Base-by-base conservation (phyloP, 805 yeast species). In the Candida yuanshanica region DNA sequence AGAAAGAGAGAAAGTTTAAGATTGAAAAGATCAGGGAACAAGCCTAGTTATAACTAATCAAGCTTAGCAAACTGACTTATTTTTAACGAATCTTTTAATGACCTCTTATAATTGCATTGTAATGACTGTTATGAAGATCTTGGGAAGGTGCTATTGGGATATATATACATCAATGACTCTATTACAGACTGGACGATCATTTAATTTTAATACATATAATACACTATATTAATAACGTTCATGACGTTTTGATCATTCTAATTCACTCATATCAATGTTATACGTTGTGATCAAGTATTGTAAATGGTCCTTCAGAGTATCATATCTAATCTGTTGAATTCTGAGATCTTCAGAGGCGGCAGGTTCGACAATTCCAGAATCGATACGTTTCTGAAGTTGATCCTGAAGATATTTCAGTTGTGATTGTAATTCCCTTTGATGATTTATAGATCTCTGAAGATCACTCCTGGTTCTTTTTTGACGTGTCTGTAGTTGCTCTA, bases 1-100 rank as follows among this genome's bases (percentile, higher is more conserved):
- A 62, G 79, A 45, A 75, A 75, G 53, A 67, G 80, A 49, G 79
- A 74, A 46, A 67, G 75, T 47, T 53, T 75, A 46, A 69, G 74
- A 43, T 53, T 73, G 51, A 74, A 74, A 53, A 68, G 79, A 51
- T 39, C 53, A n/a, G 58, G 60, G 20, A 53, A 49, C 34, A 47
- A 49, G 27, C 31, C 31, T 27, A 27, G 18, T 4, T 27, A 27
- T 14, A 14, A 14, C 11, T 8, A 16, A 4, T 25, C 16, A 18
- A 14, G 7, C 10, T 9, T 5, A 5, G 13, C 26, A 8, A 7
- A 17, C 4, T 13, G 13, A 4, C 16, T 27, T 14, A 27, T 14
- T 27, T 27, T 14, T n/a, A n/a, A n/a, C n/a, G n/a, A n/a, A n/a
- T n/a, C n/a, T 22, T 27, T 16, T 27, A 7, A 27, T 18, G 18